Evolutionary conservation across 495 filamentous ascomycete species (phyloP), one percentile per base, ranked within the genome.

Genomic region (Pyronema omphalodes): DNA sequence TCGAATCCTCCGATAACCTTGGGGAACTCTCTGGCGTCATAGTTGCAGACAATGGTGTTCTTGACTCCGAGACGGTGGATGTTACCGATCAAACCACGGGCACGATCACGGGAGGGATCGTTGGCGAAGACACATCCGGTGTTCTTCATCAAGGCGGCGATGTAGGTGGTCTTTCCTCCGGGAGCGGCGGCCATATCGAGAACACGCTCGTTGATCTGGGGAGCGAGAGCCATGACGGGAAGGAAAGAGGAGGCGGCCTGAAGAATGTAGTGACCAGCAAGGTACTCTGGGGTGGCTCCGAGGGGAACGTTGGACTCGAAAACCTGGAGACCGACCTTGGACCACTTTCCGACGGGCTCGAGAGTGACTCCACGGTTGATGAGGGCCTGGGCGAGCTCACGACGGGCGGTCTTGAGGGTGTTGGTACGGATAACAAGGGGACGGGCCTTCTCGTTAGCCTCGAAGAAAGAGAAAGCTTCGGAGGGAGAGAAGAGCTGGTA

Each of bases 281-380:
- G 75, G 68, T 96, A 96, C 65, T 98, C 93, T 0, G 91, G 93
- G 0, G 93, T 98, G 18, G 93, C 93, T 71, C 89, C 93, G n/a
- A 95, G 76, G 1, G 91, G 91, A 0, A 96, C 93, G 52, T 80
- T 80, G 45, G 82, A 84, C 63, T 96, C 93, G 69, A 96, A 98
- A 33, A 98, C 76, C 67, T 98, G 91, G 8, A 98, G 75, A 41
- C 91, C 91, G 59, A 96, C 84, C 69, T 98, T 98, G 37, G 85
- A 91, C 91, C 91, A 98, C 66, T 98, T 98, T 39, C 91, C 91
- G 1, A 98, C 85, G 9, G 91, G 91, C 67, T 98, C 91, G 36
- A 98, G 76, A 14, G 88, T 88, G 43, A 96, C 91, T 55, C 91
- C 91, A 49, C 91, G 86, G 71, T 94, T 95, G 73, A 98, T 98